Conservation (phyloP, 2,329 filamentous ascomycete species). For the Colletotrichum zoysiae region DNA sequence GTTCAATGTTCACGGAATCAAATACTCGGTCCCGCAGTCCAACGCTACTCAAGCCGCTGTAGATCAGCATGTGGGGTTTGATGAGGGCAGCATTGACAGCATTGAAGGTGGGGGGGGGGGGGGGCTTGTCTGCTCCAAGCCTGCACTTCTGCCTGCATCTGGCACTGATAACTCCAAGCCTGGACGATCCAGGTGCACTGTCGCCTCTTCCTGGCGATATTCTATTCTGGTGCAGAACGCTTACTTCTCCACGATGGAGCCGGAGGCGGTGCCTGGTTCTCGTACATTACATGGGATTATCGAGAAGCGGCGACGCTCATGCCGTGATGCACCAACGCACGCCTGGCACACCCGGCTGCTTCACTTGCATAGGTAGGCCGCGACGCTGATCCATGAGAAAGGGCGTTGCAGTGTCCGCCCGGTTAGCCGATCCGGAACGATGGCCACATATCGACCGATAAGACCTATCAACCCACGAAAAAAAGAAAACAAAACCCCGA, state of each 20-base stretch:
- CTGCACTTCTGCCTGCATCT: neutral
- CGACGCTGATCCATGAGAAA: neutral
- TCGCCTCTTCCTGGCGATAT: neutral
- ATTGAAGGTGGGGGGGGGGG: neutral
- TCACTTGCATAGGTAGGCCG: neutral
- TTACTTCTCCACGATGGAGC: neutral
- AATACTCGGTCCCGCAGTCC: neutral
- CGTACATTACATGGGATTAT: neutral
- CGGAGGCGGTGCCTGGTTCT: neutral
- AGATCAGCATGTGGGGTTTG: slow-evolving; percentile 31
- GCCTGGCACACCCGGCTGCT: neutral
- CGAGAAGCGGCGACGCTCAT: neutral
- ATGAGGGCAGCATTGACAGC: slow-evolving; percentile 12
- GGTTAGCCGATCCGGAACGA: neutral
- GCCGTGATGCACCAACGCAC: neutral
- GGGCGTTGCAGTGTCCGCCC: neutral
- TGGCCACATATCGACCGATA: neutral
- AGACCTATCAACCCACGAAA: neutral
- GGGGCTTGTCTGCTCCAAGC: neutral
- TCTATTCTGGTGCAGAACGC: neutral
- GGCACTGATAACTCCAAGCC: neutral
- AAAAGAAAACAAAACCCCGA: too few species aligned
- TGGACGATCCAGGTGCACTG: neutral
- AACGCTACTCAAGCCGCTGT: slow-evolving; percentile 34
- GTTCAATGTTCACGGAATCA: neutral